Evolutionary conservation across 225 moss, liverwort and hornwort species (phyloP).

Genomic region (Anthoceros angustus): DNA sequence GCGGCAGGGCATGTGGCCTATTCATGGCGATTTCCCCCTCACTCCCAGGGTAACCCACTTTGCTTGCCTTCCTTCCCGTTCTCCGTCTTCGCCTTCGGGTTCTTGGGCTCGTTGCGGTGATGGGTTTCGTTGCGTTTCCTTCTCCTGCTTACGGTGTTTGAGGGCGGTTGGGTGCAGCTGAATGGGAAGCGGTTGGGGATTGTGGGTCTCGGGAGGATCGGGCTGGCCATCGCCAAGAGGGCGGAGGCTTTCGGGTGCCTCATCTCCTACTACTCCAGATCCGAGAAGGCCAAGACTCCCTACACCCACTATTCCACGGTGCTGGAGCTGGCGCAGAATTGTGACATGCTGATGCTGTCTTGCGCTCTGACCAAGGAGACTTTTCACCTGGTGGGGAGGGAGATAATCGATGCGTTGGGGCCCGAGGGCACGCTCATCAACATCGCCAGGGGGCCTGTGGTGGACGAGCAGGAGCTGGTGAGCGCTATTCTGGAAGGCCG

Average conservation of each 20-base stretch:
- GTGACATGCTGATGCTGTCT: slow-evolving; percentile 46
- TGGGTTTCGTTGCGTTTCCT: neutral
- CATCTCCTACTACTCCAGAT: slow-evolving; percentile 51
- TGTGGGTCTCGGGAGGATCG: slow-evolving; percentile 70
- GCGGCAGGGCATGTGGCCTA: slow-evolving; percentile 55
- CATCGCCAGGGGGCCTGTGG: slow-evolving; percentile 46
- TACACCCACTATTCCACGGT: slow-evolving; percentile 41
- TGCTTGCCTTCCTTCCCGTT: neutral
- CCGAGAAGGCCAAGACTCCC: slow-evolving; percentile 32
- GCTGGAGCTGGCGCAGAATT: slow-evolving; percentile 57
- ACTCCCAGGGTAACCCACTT: slow-evolving; percentile 27
- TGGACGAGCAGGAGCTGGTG: slow-evolving; percentile 61
- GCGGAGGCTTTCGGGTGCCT: slow-evolving; percentile 57
- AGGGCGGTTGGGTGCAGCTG: slow-evolving; percentile 26
- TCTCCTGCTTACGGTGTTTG: neutral
- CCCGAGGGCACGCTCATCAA: slow-evolving; percentile 58
- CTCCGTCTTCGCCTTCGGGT: neutral
- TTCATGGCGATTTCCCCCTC: slow-evolving; percentile 33
- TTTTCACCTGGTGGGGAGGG: slow-evolving; percentile 38
- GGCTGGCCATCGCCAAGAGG: slow-evolving; percentile 54
- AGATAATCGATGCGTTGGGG: slow-evolving; percentile 77
- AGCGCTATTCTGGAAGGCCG: slow-evolving; percentile 52
- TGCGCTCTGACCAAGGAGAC: slow-evolving; percentile 48
- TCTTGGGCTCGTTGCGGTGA: neutral
- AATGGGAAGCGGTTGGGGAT: slow-evolving; percentile 69